Evolutionary conservation across 164 flowering plant species (phyloP), one percentile per base, ranked within the genome.

Genomic region (Brasenia schreberi): DNA sequence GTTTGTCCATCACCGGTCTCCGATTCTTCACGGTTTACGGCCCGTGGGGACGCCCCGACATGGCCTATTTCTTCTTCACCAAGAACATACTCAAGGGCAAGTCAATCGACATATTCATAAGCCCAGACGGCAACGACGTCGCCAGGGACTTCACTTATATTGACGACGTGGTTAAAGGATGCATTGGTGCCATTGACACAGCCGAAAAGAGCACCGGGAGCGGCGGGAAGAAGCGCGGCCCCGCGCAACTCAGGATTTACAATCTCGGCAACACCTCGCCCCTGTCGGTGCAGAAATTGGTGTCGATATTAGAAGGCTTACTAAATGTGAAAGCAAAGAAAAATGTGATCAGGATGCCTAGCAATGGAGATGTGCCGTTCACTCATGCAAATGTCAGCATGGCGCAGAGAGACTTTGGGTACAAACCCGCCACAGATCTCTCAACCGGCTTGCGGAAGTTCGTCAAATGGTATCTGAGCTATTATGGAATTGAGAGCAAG

Each of bases 111-210:
- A 60, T 92, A 0, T 90, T 84, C 74, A 66, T 77, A 52, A 85
- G 92, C 0, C 78, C 72, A 2, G 95, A 92, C 61, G 80, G 73
- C 0, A 80, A 81, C 49, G 92, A 87, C 68, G 98, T 92, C 74
- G 95, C 98, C 68, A 85, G 98, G 71, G 98, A 92, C 70, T 92
- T 92, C 83, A 92, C 98, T 18, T 90, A 82, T 79, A 90, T 92
- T 49, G 98, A 92, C 71, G 98, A 92, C 66, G 73, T 92, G 2
- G 98, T 92, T 43, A 85, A 81, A 61, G 98, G 98, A 9, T 90
- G 96, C 45, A 0, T 92, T 0, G 98, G 98, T 0, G 95, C 98
- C 19, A 5, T 92, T 33, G 98, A 92, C 76, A 85, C 98, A 66
- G 96, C 96, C 61, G 87, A 81, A 81, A 86, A 84, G 83, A 89